Conservation (phyloP, 2,329 filamentous ascomycete species). For the Colletotrichum acutatum region DNA sequence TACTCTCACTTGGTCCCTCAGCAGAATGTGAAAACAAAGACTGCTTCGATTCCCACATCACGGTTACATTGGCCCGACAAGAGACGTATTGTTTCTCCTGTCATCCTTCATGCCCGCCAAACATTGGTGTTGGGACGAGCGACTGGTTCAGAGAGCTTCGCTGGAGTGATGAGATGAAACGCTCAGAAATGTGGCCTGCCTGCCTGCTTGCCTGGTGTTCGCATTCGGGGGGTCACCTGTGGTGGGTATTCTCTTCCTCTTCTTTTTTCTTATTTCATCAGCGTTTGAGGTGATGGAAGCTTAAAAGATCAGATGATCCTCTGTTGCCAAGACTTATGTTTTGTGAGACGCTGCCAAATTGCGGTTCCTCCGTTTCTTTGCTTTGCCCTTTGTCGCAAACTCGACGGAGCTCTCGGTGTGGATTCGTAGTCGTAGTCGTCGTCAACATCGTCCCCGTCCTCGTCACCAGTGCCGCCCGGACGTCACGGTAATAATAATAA, state of each 20-base stretch:
- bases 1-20: neutral
- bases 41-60: constrained; percentile 22
- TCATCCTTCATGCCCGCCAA: constrained; percentile 15
- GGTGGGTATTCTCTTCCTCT: neutral
- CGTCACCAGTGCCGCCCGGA: neutral
- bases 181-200: neutral
- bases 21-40: neutral
- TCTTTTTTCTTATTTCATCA: constrained; percentile 18
- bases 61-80: constrained; percentile 25
- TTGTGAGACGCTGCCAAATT: constrained; percentile 4
- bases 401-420: neutral
- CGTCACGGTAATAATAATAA: neutral
- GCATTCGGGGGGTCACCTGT: neutral
- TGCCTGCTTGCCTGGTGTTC: neutral
- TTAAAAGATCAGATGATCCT: constrained; percentile 34
- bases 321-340: constrained; percentile 21
- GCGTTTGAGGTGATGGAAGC: constrained; percentile 35
- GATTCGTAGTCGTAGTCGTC: neutral
- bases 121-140: constrained; percentile 27
- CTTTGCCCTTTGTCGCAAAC: neutral
- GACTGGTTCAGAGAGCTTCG: constrained; percentile 25
- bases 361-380: constrained; percentile 13
- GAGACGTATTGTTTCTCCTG: constrained; percentile 25
- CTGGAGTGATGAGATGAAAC: constrained; percentile 34
- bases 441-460: neutral